Evolutionary conservation across 495 filamentous ascomycete species (phyloP), one percentile per base, ranked within the genome.

Genomic region (Saxispiralis lemnorum): DNA sequence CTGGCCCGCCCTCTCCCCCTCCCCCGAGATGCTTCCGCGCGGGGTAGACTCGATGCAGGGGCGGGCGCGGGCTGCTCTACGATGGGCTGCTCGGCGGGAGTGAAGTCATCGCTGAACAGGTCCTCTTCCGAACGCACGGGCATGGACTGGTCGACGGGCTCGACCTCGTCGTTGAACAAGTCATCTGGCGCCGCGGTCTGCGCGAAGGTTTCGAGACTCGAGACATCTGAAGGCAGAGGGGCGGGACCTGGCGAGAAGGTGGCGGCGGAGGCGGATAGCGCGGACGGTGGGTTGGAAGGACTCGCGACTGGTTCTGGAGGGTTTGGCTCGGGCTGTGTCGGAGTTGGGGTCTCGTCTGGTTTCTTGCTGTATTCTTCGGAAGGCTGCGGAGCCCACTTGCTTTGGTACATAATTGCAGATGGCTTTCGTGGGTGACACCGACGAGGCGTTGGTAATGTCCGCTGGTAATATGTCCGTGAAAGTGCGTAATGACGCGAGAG

Each of bases 81-180:
- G 11, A 57, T 51, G 12, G 64, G 56, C 39, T 65, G 62, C 2
- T 68, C 41, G 21, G 79, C 60, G 4, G 79, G 78, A 30, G 74
- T 73, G 49, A 81, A 78, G 51, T 81, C 79, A 52, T 83, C 78
- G 49, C 78, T 73, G 52, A 81, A 81, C 13, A 82, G 59, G 56
- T 82, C 76, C 48, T 83, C 78, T 13, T 68, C 69, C 10, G 66
- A 67, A 21, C 77, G 66, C 0, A 78, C 78, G 51, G 81, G 79
- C 36, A 55, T 52, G 10, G 49, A 45, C 19, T 49, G 45, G 33
- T 51, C 48, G 0, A 37, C 35, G 6, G 45, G 39, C 11, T 36
- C 31, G n/a, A 49, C 45, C 37, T 55, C 49, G 36, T 52, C 52
- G 45, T 46, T 44, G 13, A 55, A 35, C 14, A 46, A 42, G 17